Evolutionary conservation across 768 basidiomycete genomes (phyloP), one percentile per base, ranked within the genome.

Genomic region (Filobasidium floriforme): DNA sequence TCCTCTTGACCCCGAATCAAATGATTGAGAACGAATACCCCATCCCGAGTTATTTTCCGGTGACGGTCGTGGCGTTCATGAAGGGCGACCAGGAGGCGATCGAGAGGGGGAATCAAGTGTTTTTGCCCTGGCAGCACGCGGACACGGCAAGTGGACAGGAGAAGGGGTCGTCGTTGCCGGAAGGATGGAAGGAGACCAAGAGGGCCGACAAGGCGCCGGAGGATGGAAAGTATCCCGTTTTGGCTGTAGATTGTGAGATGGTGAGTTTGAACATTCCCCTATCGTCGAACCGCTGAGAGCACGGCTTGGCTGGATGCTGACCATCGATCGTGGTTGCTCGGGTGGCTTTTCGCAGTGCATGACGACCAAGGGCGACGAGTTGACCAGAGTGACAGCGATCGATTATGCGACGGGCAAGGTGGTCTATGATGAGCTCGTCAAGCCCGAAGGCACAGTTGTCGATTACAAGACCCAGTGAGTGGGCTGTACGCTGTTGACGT

Each of bases 231-330:
- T 73, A 69, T 69, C 68, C 72, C 57, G 84, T 94, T 28, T 87
- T 89, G 63, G 90, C 90, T 0, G 84, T 99, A 57, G 94, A 99
- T 82, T 98, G 94, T 77, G 94, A 97, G 77, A 97, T 97, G 94
- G 93, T 90, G 67, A 62, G 85, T 73, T 3, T 11, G 12, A 10
- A 28, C 19, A 14, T 28, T 32, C 22, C 18, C 18, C 28, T 14
- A 46, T n/a, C n/a, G n/a, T n/a, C n/a, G n/a, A n/a, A n/a, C n/a
- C n/a, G n/a, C n/a, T n/a, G n/a, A n/a, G n/a, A n/a, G n/a, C n/a
- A n/a, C n/a, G n/a, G n/a, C n/a, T n/a, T n/a, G n/a, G n/a, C n/a
- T n/a, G n/a, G n/a, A n/a, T 29, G 55, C 41, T n/a, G 46, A 11
- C 44, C 15, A 24, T 7, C 5, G 22, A 41, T 28, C 46, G 15